Percentiles rank a stretch among this genome's conserved stretches.
Conservation (phyloP, 1,139 yeast genomes). For the Pichia sp. region DNA sequence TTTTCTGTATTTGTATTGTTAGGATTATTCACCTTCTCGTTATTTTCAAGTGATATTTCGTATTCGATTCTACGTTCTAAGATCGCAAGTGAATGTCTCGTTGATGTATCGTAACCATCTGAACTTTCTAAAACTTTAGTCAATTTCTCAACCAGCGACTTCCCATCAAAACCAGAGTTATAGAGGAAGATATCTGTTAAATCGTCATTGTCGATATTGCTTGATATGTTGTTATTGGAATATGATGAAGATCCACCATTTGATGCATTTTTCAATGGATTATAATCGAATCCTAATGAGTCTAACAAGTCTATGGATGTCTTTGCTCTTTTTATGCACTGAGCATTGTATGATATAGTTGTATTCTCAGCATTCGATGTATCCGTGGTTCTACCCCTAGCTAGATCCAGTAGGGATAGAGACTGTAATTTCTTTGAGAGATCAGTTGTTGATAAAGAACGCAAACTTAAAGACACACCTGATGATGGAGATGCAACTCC, state of each 20-base stretch:
- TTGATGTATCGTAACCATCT: conserved; percentile 41
- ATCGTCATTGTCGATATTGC: conserved; percentile 8
- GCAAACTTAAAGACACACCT: conserved; percentile 8
- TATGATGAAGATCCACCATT: background rate
- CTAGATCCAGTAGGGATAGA: conserved; percentile 11
- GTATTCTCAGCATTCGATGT: no score
- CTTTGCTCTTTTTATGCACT: conserved; percentile 42
- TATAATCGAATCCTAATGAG: conserved; percentile 11
- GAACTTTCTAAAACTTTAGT: conserved; percentile 29
- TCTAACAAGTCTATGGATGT: conserved; percentile 26
- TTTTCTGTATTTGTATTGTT: background rate
- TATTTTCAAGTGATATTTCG: conserved; percentile 6
- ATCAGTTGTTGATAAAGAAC: conserved; percentile 14
- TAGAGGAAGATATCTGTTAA: background rate
- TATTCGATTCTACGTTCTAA: conserved; percentile 42
- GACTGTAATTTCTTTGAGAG: conserved; percentile 15
- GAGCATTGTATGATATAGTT: conserved; percentile 4
- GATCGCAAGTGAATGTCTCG: conserved; percentile 47
- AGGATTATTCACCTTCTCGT: background rate
- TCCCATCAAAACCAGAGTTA: conserved; percentile 31
- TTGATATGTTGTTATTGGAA: background rate
- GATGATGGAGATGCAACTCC: background rate
- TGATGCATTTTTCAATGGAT: conserved; percentile 1
- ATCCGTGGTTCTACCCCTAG: conserved; percentile 1
- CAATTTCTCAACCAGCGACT: conserved; percentile 45